A percentile compares a stretch with the other conserved stretches of the same genome.
phyloP scores from a whole-genome alignment of 129 eudicot species.

The Dittrichia graveolens region DNA sequence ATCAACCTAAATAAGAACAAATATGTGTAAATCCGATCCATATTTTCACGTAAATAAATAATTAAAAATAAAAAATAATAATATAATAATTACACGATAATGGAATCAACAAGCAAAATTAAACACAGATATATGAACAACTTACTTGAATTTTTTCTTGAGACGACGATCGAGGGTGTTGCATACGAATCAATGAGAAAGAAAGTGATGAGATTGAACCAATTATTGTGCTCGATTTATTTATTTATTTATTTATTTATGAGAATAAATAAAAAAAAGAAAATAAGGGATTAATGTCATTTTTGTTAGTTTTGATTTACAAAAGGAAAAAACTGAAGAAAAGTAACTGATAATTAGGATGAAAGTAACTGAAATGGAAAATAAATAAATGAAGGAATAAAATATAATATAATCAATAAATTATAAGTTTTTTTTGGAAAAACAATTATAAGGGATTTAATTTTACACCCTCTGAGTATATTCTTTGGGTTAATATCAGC shows the following conservation, averaged over 20 bases:
- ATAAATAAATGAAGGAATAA: too few species aligned
- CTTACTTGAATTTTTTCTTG: slow-evolving; percentile 38
- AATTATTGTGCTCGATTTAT: neutral
- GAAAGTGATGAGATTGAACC: neutral
- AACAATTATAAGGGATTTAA: too few species aligned
- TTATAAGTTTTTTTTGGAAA: too few species aligned
- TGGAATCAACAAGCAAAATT: neutral
- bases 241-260: slow-evolving; percentile 18
- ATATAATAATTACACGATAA: slow-evolving; percentile 8
- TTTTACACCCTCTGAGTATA: too few species aligned
- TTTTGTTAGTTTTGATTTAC: slow-evolving; percentile 4
- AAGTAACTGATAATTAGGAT: slow-evolving; percentile 29
- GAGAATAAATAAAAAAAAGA: neutral
- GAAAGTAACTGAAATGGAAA: slow-evolving; percentile 12
- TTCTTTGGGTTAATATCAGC: too few species aligned
- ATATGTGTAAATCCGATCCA: slow-evolving; percentile 10
- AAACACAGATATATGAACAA: slow-evolving; percentile 10
- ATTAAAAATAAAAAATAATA: neutral
- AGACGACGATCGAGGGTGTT: slow-evolving; percentile 21
- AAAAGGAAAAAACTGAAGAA: slow-evolving; percentile 22
- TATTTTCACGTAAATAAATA: neutral
- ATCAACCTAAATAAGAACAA: slow-evolving; percentile 15
- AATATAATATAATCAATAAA: too few species aligned
- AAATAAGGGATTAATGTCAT: slow-evolving; percentile 3
- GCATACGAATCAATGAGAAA: slow-evolving; percentile 10